These are phyloP conservation scores for Lantana camara DNA, from an alignment of 257 asterid genomes.

Conservation along the genomic window DNA sequence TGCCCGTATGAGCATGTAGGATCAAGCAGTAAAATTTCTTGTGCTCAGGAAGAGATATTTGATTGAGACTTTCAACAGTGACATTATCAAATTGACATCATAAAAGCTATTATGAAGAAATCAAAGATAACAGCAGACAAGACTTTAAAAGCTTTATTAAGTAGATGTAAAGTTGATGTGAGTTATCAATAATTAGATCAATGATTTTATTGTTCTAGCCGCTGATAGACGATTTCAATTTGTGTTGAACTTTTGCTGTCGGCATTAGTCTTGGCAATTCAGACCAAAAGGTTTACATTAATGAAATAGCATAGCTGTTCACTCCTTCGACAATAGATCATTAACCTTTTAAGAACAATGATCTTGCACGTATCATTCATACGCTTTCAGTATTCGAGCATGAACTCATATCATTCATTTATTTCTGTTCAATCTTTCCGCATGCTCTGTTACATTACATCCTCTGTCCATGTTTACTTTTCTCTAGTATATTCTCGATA, in stretches of 20 bases:
- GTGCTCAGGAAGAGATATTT: slow-evolving; percentile 14
- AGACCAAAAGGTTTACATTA: slow-evolving; percentile 3
- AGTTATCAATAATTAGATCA: slow-evolving; percentile 26
- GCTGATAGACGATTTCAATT: neutral
- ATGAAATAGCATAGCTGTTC: neutral
- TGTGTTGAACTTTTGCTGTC: slow-evolving; percentile 19
- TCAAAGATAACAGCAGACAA: slow-evolving; percentile 20
- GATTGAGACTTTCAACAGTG: neutral
- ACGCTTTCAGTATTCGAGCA: neutral
- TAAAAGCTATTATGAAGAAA: slow-evolving; percentile 20
- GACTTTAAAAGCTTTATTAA: slow-evolving; percentile 15
- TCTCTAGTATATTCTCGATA: neutral
- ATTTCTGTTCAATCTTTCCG: neutral
- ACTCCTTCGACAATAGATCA: neutral
- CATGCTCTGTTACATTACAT: neutral
- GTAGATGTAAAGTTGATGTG: slow-evolving; percentile 29
- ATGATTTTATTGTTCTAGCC: slow-evolving; percentile 18
- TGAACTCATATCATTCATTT: neutral
- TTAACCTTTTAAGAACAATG: neutral
- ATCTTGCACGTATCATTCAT: neutral
- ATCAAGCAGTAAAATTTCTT: neutral
- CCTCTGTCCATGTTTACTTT: neutral
- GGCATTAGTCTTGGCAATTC: slow-evolving; percentile 6
- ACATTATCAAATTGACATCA: slow-evolving; percentile 9
- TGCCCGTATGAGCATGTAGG: slow-evolving; percentile 1